phyloP scores from a whole-genome alignment of 768 basidiomycete genomes.

The Termitomyces eurrhizus region DNA sequence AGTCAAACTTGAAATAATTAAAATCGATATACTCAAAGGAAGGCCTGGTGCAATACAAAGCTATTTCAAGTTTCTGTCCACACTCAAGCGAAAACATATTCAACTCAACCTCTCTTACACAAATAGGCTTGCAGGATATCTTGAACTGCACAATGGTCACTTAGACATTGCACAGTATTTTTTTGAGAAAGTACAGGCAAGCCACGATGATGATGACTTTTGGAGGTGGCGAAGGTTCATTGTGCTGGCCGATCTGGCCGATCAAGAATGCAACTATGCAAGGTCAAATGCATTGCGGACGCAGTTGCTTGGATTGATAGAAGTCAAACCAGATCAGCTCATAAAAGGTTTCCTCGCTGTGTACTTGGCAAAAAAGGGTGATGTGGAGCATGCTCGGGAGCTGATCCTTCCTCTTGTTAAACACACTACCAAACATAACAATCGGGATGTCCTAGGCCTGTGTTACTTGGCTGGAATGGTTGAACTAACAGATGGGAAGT shows the following conservation, averaged over 20 bases:
- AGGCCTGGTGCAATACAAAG: neutral
- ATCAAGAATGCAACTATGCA: neutral
- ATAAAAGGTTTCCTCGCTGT: neutral
- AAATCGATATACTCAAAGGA: neutral
- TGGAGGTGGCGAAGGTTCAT: neutral
- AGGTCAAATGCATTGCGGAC: neutral
- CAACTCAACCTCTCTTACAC: neutral
- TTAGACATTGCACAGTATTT: neutral
- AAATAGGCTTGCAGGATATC: too few relatives aligned
- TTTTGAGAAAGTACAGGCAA: neutral
- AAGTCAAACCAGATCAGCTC: neutral
- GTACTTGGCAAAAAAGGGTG: neutral
- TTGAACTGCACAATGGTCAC: too few relatives aligned
- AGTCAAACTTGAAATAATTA: neutral
- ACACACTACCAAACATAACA: neutral
- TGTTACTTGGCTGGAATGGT: too few relatives aligned
- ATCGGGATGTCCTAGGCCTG: neutral
- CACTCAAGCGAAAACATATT: neutral
- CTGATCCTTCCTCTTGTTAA: neutral
- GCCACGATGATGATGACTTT: too few relatives aligned
- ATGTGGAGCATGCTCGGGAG: too few relatives aligned
- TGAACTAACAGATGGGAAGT: too few relatives aligned
- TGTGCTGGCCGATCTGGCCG: neutral
- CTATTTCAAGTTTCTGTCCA: neutral
- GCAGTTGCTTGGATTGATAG: neutral